These are phyloP conservation scores for Russula sp. DNA, from an alignment of 768 basidiomycete genomes.

Conservation along the genomic window DNA sequence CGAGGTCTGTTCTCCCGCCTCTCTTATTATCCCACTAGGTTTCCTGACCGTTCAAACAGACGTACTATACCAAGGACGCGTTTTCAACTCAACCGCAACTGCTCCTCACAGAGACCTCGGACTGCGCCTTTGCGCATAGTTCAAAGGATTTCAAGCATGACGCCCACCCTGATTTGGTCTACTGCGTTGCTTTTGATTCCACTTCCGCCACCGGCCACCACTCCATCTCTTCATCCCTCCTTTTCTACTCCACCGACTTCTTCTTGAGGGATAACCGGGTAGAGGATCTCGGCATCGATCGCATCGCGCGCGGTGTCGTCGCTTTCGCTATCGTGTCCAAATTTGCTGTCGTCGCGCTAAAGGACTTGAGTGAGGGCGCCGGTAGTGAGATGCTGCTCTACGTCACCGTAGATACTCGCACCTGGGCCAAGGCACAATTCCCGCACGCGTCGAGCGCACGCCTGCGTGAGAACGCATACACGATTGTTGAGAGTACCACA, in stretches of 20 bases:
- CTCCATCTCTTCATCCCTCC: slow-evolving; percentile 51
- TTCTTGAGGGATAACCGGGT: slow-evolving; percentile 56
- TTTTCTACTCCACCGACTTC: slow-evolving; percentile 83
- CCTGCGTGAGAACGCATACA: slow-evolving; percentile 89
- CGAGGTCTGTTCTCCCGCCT: slow-evolving; percentile 41
- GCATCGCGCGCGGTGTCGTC: slow-evolving; percentile 80
- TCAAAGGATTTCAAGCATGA: slow-evolving; percentile 75
- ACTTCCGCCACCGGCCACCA: slow-evolving; percentile 37
- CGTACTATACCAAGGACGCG: slow-evolving; percentile 81
- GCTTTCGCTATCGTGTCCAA: slow-evolving; percentile 91
- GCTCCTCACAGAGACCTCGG: slow-evolving; percentile 62
- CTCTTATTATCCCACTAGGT: not conserved
- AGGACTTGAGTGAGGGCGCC: slow-evolving; percentile 48
- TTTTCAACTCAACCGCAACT: slow-evolving; percentile 55
- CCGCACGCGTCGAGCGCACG: slow-evolving; percentile 79
- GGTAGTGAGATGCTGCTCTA: slow-evolving; percentile 77
- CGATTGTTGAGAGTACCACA: slow-evolving; percentile 87
- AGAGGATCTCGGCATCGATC: slow-evolving; percentile 82
- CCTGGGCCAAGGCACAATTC: slow-evolving; percentile 87
- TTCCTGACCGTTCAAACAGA: slow-evolving; percentile 38
- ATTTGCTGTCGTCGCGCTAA: slow-evolving; percentile 86
- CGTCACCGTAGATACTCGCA: slow-evolving; percentile 73
- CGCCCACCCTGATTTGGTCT: slow-evolving; percentile 68
- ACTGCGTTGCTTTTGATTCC: slow-evolving; percentile 83
- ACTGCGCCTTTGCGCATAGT: slow-evolving; percentile 88